Evolutionary conservation across 805 yeast genomes (phyloP), one percentile per base, ranked within the genome.

Genomic region (Teunomyces pallodes): DNA sequence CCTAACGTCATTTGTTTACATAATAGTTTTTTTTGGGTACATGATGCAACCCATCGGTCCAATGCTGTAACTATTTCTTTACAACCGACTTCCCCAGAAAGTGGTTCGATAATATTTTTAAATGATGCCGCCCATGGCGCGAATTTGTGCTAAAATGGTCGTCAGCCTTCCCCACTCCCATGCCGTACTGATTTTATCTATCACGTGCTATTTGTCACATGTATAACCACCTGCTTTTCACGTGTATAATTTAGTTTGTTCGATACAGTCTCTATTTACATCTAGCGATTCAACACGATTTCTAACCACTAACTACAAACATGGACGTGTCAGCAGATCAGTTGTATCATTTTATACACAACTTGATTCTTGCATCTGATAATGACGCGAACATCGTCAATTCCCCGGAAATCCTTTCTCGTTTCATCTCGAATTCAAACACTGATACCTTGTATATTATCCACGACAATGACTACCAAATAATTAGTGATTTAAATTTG

Each of bases 361-460:
- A 42, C 31, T 43, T 47, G 27, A 46, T 48, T 17, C 47, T 39
- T 38, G 44, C 43, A 8, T 32, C 45, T n/a, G 45, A 30, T 17
- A 32, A 45, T 6, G 50, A 46, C 20, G 42, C 35, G 16, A 29
- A 30, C 16, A 38, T 46, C 13, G 30, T 48, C 41, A 29, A 50
- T 9, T 31, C 24, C 10, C 45, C 39, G 6, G 48, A 47, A 9
- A 17, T 49, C 3, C 44, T 62, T 14, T 26, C 42, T 7, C 47
- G 38, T 17, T 66, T 63, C 45, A 48, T 64, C n/a, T 41, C 54
- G 14, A 60, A 53, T 42, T 48, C 48, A 14, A 43, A 50, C 13
- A 57, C 61, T 10, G 64, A 58, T 43, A 57, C 67, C 8, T 41
- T 66, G 27, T 59, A 51, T 41, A 44, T 63, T 13, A 39, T 57